Evolutionary conservation across 345 rosid genomes (phyloP), one percentile per base, ranked within the genome.

Genomic region (Brassica carinata): DNA sequence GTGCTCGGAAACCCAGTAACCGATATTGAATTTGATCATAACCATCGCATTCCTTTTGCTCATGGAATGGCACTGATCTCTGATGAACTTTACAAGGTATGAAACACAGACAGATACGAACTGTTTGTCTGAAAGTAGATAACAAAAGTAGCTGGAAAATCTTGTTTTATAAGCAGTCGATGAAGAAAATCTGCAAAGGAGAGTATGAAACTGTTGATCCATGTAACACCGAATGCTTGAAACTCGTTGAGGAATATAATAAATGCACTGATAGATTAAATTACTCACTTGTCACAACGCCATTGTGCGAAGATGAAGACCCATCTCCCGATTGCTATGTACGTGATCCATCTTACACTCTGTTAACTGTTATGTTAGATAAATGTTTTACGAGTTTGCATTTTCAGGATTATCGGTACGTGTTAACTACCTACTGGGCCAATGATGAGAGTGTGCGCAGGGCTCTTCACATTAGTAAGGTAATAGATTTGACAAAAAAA

Each of bases 1-100:
- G 29, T 91, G 14, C 85, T 91, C 5, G 96, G 96, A 33, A 91
- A 91, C 78, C 88, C 93, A 2, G 0, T 0, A n/a, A 87, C 93
- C 11, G 85, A 79, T 7, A 0, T 0, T 11, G 74, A 62, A 15
- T 18, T 71, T 33, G 87, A 88, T 45, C 8, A 0, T 26, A 91
- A 87, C 79, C 75, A 87, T 53, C 83, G 78, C 33, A 67, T 91
- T 66, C 72, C 77, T 9, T 89, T 71, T 62, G 87, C 89, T 30
- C 88, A 85, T 64, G 85, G 88, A 26, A 79, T 86, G 90, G 85
- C 84, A 31, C 80, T 91, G 4, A 86, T 91, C 64, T 89, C 92
- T 5, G 86, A 86, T 81, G 84, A 87, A 71, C 86, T 88, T 51
- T 91, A 86, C 59, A 77, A 87, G 90, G 93, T 86, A 27, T 38